Evolutionary conservation across 768 basidiomycete genomes (phyloP).

Genomic region (Terana coerulea): DNA sequence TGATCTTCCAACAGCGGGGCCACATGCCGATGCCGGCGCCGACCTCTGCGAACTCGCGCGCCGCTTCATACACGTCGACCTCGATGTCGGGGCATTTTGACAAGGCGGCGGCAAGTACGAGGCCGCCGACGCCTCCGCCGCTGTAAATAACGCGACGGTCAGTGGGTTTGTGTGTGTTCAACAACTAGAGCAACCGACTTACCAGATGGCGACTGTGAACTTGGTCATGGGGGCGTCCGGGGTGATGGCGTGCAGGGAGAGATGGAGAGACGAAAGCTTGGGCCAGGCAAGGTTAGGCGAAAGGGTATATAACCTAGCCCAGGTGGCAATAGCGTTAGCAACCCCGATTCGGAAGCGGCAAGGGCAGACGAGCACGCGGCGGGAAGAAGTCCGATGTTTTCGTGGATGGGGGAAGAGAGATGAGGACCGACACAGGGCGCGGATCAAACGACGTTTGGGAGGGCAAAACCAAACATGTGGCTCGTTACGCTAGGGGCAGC

Average conservation of each 20-base stretch:
- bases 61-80: conserved; percentile 33
- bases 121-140: conserved; percentile 21
- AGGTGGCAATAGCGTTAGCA: too few species aligned
- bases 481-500: too few species aligned
- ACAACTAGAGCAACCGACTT: conserved; percentile 14
- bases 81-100: conserved; percentile 7
- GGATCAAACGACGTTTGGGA: too few species aligned
- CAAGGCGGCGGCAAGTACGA: conserved; percentile 5
- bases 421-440: too few species aligned
- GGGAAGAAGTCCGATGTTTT: too few species aligned
- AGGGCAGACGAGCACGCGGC: too few species aligned
- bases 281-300: not conserved
- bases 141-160: conserved; percentile 3
- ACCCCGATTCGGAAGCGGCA: too few species aligned
- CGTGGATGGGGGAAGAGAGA: too few species aligned
- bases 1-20: conserved; percentile 30
- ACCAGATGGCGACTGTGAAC: conserved; percentile 56
- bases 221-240: conserved; percentile 19
- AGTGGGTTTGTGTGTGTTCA: not conserved
- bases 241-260: not conserved
- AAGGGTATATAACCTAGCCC: not conserved
- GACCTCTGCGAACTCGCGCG: conserved; percentile 24
- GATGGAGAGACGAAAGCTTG: not conserved
- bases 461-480: too few species aligned
- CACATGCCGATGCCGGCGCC: conserved; percentile 34